These are phyloP conservation scores for Xylaria bambusicola DNA, from an alignment of 495 filamentous ascomycete species.

Conservation along the genomic window DNA sequence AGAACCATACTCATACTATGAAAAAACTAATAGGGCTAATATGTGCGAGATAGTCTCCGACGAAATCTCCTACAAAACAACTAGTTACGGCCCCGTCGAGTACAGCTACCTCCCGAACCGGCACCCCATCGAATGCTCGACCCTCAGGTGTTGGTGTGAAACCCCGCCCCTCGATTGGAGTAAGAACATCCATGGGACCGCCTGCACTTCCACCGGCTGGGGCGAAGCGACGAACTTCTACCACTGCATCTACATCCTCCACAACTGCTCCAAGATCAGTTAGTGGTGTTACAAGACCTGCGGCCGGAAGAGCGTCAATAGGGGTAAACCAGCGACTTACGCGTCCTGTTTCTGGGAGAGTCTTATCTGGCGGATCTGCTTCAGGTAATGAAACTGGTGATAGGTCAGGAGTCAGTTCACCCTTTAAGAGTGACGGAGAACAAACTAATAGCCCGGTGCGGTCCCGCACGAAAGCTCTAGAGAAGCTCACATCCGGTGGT, in stretches of 20 bases:
- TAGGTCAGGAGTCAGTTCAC: constrained; percentile 37
- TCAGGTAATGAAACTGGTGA: constrained; percentile 43
- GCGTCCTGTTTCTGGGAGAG: constrained; percentile 38
- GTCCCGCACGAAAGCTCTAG: constrained; percentile 45
- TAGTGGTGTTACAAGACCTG: constrained; percentile 35
- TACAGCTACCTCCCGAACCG: constrained; percentile 60
- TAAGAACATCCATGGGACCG: constrained; percentile 68
- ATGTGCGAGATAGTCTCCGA: constrained; percentile 60
- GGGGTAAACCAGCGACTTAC: constrained; percentile 31
- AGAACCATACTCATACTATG: background rate
- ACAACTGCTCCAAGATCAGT: constrained; percentile 29
- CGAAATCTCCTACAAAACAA: constrained; percentile 80
- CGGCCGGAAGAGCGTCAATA: constrained; percentile 37
- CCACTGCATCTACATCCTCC: constrained; percentile 39
- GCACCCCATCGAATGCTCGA: constrained; percentile 55
- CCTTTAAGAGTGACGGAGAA: constrained; percentile 44
- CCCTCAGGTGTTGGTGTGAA: constrained; percentile 48
- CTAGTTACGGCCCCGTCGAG: constrained; percentile 58
- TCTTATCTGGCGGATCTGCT: constrained; percentile 43
- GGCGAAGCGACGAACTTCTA: constrained; percentile 35
- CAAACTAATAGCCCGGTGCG: constrained; percentile 50
- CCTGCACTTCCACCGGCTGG: constrained; percentile 46
- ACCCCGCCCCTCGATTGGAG: constrained; percentile 52
- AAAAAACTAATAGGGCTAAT: constrained; percentile 23
- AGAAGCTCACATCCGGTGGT: constrained; percentile 46